Evolutionary conservation across 306 rosid species (phyloP).

Genomic region (Pterocarpus macrocarpus): DNA sequence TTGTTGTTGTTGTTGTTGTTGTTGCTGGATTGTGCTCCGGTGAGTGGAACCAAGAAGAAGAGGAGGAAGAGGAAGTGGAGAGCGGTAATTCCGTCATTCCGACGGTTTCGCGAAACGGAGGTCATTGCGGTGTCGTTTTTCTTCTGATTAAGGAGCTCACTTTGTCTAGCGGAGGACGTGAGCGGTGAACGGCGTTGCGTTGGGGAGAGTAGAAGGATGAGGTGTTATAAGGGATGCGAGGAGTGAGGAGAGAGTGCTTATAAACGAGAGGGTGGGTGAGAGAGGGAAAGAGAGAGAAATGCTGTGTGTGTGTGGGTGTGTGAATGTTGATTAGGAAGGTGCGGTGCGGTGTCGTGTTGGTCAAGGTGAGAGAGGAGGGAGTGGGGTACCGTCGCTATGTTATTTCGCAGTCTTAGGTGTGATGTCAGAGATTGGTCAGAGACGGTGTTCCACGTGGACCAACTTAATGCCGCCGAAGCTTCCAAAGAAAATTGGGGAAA

Average conservation of each 20-base stretch:
- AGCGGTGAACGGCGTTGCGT: not conserved
- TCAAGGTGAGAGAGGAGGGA: not conserved
- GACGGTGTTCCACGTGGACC: constrained; percentile 48
- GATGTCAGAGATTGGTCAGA: constrained; percentile 45
- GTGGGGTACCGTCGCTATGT: constrained; percentile 15
- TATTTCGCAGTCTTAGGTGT: not conserved
- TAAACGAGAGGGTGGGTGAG: not conserved
- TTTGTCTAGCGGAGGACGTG: not conserved
- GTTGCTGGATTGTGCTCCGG: constrained; percentile 36
- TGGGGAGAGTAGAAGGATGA: not conserved
- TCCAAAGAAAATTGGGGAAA: constrained; percentile 18
- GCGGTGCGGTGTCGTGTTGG: constrained; percentile 5
- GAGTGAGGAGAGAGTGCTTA: not conserved
- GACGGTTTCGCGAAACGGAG: not conserved
- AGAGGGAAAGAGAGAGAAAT: not conserved
- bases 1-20: not conserved
- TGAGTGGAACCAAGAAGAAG: not conserved
- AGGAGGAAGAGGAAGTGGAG: constrained; percentile 38
- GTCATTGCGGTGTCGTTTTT: constrained; percentile 25
- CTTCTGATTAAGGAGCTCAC: not conserved
- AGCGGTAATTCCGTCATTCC: not conserved
- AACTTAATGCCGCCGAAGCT: constrained; percentile 30
- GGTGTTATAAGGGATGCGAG: not conserved
- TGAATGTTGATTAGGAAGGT: constrained; percentile 1
- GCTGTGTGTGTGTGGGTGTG: too few species aligned